Evolutionary conservation across 331 rosid species (phyloP), one percentile per base, ranked within the genome.

Genomic region (Telfairia occidentalis): DNA sequence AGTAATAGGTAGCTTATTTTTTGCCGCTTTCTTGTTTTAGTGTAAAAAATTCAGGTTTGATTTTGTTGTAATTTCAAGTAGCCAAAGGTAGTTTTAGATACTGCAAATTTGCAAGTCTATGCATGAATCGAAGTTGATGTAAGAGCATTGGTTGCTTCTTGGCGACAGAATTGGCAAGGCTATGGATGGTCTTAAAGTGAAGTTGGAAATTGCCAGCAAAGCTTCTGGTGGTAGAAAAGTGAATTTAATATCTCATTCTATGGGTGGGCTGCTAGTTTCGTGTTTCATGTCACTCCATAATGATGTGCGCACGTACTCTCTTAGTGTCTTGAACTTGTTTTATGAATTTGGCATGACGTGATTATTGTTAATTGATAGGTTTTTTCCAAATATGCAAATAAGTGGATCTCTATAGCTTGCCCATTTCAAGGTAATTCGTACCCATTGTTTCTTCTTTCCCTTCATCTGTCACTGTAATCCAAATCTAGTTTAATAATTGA

Each of bases 181-280:
- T 64, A 82, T 91, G 98, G 92, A 89, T 52, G 97, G 87, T 74
- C 89, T 93, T 77, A 85, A 82, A 79, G 75, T 48, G 71, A 94
- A 86, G 89, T 76, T 94, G 87, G 94, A 94, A 85, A 81, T 89
- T 42, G 97, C 91, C 63, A 78, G 85, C 89, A 85, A 88, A 77
- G 91, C 96, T 74, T 85, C 98, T 34, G 98, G 97, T 58, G 96
- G 97, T 80, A 89, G 92, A 84, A 91, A 88, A 91, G 88, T 94
- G 57, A 87, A 89, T 76, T 77, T 94, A 58, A 88, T 94, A 58
- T 86, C 97, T 1, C 98, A 94, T 80, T 94, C 98, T 42, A 91
- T 94, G 97, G 98, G 98, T 58, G 98, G 98, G 57, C 79, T 94
- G 63, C 77, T 94, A 80, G 80, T 87, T 60, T 64, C 50, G 78